These are phyloP conservation scores for Pulveroboletus sp. DNA, from an alignment of 768 basidiomycete species.

Conservation along the genomic window DNA sequence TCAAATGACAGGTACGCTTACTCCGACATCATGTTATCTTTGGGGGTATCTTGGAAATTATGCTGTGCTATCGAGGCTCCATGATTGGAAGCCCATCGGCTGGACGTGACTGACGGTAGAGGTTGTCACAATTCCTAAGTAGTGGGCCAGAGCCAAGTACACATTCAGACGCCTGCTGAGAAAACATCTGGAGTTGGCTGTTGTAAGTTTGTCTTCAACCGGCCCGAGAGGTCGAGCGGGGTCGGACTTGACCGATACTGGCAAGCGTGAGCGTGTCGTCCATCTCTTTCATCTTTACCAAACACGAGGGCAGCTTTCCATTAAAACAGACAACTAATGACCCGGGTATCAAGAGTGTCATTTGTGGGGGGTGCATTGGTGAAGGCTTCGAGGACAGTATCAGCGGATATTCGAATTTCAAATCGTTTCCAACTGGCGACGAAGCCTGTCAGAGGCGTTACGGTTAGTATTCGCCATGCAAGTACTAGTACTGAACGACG, in stretches of 20 bases:
- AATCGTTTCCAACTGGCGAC: background rate
- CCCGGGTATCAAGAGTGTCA: background rate
- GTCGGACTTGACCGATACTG: background rate
- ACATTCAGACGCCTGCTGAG: too few species aligned
- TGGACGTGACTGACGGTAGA: too few species aligned
- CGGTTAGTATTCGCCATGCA: background rate
- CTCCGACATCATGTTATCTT: too few species aligned
- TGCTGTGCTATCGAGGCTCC: too few species aligned
- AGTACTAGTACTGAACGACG: background rate
- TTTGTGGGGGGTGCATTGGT: background rate
- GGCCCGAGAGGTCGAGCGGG: background rate
- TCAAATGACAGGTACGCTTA: too few species aligned
- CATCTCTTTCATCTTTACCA: background rate
- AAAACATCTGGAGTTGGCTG: too few species aligned
- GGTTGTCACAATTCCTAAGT: too few species aligned
- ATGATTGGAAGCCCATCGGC: too few species aligned
- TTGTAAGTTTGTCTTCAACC: too few species aligned
- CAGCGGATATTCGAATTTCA: background rate
- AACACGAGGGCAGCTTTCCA: background rate
- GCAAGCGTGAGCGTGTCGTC: background rate
- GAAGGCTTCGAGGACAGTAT: background rate
- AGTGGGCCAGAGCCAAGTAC: too few species aligned
- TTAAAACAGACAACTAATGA: background rate
- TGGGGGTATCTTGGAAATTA: too few species aligned
- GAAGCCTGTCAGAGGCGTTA: background rate